Evolutionary conservation across 345 rosid species (phyloP).

Genomic region (Rhodamnia rubescens): DNA sequence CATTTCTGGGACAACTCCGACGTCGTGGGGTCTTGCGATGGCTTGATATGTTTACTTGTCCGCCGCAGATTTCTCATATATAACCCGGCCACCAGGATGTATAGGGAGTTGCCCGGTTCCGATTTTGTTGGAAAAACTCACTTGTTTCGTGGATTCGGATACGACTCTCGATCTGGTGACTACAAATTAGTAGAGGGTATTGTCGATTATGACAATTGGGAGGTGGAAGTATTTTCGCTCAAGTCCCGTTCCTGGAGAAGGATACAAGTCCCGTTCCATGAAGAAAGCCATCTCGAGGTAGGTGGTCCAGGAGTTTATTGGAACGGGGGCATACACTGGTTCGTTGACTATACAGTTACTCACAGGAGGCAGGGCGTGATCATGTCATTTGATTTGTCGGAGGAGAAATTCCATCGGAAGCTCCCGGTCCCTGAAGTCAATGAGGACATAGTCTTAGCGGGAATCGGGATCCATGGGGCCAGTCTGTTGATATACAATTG

Average conservation of each 20-base stretch:
- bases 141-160: neutral
- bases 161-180: neutral
- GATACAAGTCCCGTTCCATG: neutral
- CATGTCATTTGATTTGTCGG: neutral
- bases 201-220: neutral
- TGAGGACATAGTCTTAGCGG: neutral
- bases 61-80: neutral
- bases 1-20: too few species aligned
- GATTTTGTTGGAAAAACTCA: neutral
- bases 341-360: too few species aligned
- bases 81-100: neutral
- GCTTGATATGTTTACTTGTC: neutral
- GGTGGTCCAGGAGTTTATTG: neutral
- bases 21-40: slow-evolving; percentile 1
- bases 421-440: neutral
- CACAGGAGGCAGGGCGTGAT: too few species aligned
- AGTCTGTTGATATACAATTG: neutral
- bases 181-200: neutral
- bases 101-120: neutral
- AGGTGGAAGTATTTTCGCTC: neutral
- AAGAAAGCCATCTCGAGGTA: neutral
- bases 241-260: slow-evolving; percentile 1
- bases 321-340: neutral
- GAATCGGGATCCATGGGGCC: neutral
- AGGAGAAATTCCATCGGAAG: neutral